Conservation (phyloP, 2,329 filamentous ascomycete species). For the Paradendryphiella salina region DNA sequence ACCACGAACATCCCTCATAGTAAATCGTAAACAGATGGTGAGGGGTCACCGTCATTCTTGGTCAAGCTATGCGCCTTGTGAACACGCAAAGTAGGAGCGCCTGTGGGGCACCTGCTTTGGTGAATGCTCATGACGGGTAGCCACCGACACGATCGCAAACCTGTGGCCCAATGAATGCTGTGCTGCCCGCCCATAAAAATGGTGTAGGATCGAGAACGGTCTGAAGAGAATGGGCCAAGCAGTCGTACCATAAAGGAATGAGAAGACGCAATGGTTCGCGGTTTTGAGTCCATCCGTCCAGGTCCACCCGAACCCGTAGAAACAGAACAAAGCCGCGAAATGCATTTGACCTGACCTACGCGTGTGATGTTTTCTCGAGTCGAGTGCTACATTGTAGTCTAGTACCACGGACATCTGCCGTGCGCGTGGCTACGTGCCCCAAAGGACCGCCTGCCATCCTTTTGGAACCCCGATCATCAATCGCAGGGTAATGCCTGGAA, state of each 20-base stretch:
- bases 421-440: constrained; percentile 9
- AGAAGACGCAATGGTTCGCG: too few species aligned
- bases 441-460: not conserved
- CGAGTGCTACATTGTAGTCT: not conserved
- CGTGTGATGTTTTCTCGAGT: not conserved
- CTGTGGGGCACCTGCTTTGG: not conserved
- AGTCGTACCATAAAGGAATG: too few species aligned
- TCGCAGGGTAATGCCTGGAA: not conserved
- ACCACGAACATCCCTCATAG: not conserved
- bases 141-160: not conserved
- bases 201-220: not conserved
- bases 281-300: too few species aligned
- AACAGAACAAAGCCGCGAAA: not conserved
- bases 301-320: not conserved
- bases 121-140: not conserved
- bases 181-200: not conserved
- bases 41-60: not conserved
- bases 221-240: not conserved
- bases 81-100: not conserved
- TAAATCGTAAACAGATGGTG: not conserved
- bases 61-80: not conserved
- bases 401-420: constrained; percentile 1
- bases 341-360: not conserved
- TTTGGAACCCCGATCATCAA: not conserved
- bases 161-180: not conserved